Base-by-base conservation (phyloP, 805 yeast genomes). In the Nakazawaea populi region DNA sequence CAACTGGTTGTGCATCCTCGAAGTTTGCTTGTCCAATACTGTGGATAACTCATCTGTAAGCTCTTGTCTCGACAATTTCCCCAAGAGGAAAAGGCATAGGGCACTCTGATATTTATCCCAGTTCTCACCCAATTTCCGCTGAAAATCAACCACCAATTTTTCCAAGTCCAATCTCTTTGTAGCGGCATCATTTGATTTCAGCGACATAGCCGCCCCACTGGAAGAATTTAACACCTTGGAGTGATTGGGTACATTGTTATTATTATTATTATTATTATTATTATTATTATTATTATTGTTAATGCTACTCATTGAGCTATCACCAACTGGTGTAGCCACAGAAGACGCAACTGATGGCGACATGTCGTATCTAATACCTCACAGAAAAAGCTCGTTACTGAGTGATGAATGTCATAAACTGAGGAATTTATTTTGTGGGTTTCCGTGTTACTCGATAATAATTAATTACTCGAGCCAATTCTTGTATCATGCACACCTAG, bases 41-140 rank as follows among this genome's bases (percentile, higher is more conserved):
- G 76, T 76, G 42, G 73, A 72, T 34, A 89, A 72, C 45, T 74
- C 82, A 11, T 72, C 69, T 54, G 81, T 79, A 50, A 92, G 72
- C 66, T 92, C 99, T 24, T 67, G 65, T 46, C 96, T 75, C 9
- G 96, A 85, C 18, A 90, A 71, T 63, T 83, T 85, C 5, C 96
- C 96, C 38, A 85, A 73, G 38, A 92, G 71, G 59, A 90, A 92
- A 48, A 79, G 70, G 47, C 92, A 82, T 28, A 94, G 76, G 5
- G 88, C 75, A 51, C 83, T 86, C 55, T 95, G 91, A 65, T 92
- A 92, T 52, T 76, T 77, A 55, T 85, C 92, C 99, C 99, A 92
- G 45, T 80, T 79, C 43, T 76, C 72, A 2, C 97, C 97, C 52
- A 92, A 66, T 53, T 77, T 74, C 48, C 75, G 75, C 56, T 88